Percentiles rank a stretch among this genome's conserved stretches.
Evolutionary conservation across 169 alveolate genomes (phyloP).

Genomic region (Eimeria tenella): DNA sequence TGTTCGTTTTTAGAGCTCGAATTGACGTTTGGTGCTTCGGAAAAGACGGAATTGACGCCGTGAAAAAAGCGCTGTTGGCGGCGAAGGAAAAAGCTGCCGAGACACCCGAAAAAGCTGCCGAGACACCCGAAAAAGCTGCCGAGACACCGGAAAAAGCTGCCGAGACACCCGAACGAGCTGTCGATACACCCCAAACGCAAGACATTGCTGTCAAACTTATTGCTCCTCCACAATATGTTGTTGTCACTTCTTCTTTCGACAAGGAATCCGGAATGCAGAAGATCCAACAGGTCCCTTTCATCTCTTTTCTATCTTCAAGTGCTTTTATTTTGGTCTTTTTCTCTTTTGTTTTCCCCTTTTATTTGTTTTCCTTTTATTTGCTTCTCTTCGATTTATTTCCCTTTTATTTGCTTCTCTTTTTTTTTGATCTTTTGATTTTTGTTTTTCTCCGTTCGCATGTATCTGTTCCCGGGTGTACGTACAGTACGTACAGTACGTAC

Average conservation of each 20-base stretch:
- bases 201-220: slow-evolving; percentile 64
- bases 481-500: too few species aligned
- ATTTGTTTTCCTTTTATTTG: background rate
- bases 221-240: slow-evolving; percentile 80
- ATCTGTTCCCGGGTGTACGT: background rate
- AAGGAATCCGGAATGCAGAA: slow-evolving; percentile 77
- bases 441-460: background rate
- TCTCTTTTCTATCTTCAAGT: background rate
- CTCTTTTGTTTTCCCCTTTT: background rate
- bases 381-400: background rate
- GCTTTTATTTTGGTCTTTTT: background rate
- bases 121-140: background rate
- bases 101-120: slow-evolving; percentile 37
- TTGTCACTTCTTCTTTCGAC: slow-evolving; percentile 77
- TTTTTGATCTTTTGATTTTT: background rate
- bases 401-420: too few species aligned
- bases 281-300: slow-evolving; percentile 46
- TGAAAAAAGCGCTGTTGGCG: slow-evolving; percentile 92
- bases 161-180: background rate
- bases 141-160: background rate
- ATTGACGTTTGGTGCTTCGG: slow-evolving; percentile 97
- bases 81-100: slow-evolving; percentile 59
- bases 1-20: slow-evolving; percentile 87
- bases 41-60: slow-evolving; percentile 98
- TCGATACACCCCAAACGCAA: background rate